phyloP scores from a whole-genome alignment of 106 monocot species.

The Alisma plantagoaquatica region DNA sequence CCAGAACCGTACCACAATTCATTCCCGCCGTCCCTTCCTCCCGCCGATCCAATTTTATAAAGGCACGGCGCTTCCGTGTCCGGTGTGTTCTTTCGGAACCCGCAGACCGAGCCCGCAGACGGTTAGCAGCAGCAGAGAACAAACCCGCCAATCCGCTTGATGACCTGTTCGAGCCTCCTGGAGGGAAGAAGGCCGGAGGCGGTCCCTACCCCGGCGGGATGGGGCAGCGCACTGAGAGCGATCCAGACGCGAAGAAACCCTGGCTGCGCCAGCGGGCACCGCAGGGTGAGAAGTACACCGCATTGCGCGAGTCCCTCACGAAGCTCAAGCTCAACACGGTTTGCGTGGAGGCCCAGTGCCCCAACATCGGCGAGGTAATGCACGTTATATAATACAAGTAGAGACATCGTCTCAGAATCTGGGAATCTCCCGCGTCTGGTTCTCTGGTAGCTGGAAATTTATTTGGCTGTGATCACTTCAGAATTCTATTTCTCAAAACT shows the following conservation, averaged over 20 bases:
- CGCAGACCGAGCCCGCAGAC: no score
- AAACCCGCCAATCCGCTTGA: no score
- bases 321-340: conserved; percentile 88
- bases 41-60: no score
- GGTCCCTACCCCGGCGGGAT: conserved; percentile 43
- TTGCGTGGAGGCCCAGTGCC: conserved; percentile 94
- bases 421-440: background rate
- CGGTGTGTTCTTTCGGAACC: no score
- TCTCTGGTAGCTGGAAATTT: background rate
- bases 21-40: no score
- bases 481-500: background rate
- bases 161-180: conserved; percentile 26
- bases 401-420: background rate
- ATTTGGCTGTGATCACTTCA: background rate
- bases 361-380: conserved; percentile 90
- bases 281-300: conserved; percentile 73
- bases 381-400: background rate
- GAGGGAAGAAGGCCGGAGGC: conserved; percentile 7
- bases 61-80: no score
- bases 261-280: conserved; percentile 94
- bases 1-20: no score
- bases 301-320: conserved; percentile 56
- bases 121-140: no score
- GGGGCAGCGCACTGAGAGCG: conserved; percentile 70
- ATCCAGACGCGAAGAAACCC: conserved; percentile 51